Base-by-base conservation (phyloP, 805 yeast genomes). In the Cyberlindnera subsufficiens region DNA sequence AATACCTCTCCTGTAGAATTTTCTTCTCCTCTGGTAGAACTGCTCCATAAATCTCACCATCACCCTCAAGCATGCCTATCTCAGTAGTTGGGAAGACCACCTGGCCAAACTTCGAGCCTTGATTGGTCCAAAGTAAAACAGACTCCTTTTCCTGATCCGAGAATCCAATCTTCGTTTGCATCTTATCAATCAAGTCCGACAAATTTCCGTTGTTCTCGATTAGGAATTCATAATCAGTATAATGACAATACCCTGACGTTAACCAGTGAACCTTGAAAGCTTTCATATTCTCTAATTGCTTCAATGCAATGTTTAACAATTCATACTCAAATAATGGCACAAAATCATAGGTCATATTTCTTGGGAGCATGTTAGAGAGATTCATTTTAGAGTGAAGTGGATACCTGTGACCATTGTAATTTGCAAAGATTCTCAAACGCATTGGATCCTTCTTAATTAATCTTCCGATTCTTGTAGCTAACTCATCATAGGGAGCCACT, bases 221-320 rank as follows among this genome's bases (percentile, higher is more conserved):
- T 44, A 83, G 69, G 40, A 89, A 72, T 33, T 85, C 95, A 53
- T 72, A 75, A 38, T 72, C 69, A 47, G 82, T 89, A 51, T 72
- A 86, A 50, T 82, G 84, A 38, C 85, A 71, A 37, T 86, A 74
- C 10, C 86, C 86, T 35, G 78, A 78, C 1, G 82, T 77, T 34
- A 90, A 67, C 91, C 95, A 88, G 41, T 72, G 71, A 17, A 91
- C 68, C 40, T 72, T 77, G 34, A 90, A 64, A 5, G 78, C 63
- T 45, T 77, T 77, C 80, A 87, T 75, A 48, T 75, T 79, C 61
- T 93, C 99, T 54, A 83, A 75, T 48, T 88, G 95, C 30, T 68
- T 72, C 42, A 91, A 66, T 2, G 90, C 78, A 35, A 89, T 79
- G 37, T 79, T 84, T 55, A 93, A 70, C 1, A 83, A 64, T 56